phyloP scores from a whole-genome alignment of 306 rosid genomes.

The Hippophae gyantsensis region DNA sequence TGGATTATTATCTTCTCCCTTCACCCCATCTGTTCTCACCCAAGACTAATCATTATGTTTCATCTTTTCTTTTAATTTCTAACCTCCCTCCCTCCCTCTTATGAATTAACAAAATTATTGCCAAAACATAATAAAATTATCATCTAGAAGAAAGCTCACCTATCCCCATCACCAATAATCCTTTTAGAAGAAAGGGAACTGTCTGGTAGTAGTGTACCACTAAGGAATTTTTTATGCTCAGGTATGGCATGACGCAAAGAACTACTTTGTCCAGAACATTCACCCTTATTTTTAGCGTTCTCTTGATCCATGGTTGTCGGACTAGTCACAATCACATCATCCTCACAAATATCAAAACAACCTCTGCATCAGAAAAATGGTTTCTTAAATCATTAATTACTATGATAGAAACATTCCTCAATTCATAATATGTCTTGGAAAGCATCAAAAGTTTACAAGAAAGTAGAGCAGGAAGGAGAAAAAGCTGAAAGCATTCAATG shows the following conservation, averaged over 20 bases:
- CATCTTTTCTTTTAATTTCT: too few relatives aligned
- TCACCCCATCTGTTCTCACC: too few relatives aligned
- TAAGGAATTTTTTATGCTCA: slow-evolving; percentile 28
- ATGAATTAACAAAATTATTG: too few relatives aligned
- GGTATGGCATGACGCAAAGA: slow-evolving; percentile 21
- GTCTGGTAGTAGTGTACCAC: slow-evolving; percentile 20
- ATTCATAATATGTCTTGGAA: background rate
- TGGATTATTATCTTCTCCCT: too few relatives aligned
- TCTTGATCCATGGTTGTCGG: slow-evolving; percentile 6
- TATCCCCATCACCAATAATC: too few relatives aligned
- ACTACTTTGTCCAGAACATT: slow-evolving; percentile 34
- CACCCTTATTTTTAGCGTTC: slow-evolving; percentile 20
- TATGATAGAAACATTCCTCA: background rate
- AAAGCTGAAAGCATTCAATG: too few relatives aligned
- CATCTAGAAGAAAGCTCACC: too few relatives aligned
- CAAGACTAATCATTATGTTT: too few relatives aligned
- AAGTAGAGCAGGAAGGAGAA: too few relatives aligned
- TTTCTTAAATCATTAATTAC: background rate
- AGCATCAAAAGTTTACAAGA: background rate
- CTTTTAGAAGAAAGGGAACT: too few relatives aligned
- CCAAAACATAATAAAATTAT: too few relatives aligned
- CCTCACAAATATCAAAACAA: slow-evolving; percentile 40
- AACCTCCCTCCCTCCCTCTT: too few relatives aligned
- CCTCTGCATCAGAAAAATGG: slow-evolving; percentile 33
- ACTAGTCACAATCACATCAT: slow-evolving; percentile 29